phyloP scores from a whole-genome alignment of 768 basidiomycete genomes.

The Leccinum subgranulosum region DNA sequence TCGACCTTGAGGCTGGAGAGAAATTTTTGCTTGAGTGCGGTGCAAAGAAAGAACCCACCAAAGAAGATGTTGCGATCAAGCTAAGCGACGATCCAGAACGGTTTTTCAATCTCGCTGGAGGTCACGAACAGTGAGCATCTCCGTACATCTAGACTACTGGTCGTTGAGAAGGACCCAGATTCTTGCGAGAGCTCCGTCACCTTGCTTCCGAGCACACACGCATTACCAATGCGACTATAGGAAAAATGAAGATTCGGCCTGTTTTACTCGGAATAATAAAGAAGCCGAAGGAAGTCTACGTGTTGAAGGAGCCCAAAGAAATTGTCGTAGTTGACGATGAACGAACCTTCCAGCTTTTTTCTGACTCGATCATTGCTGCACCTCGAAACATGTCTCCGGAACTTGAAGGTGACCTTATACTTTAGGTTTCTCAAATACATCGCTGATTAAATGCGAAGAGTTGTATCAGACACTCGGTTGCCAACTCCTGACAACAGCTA shows the following conservation, averaged over 20 bases:
- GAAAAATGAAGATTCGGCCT: slow-evolving; percentile 60
- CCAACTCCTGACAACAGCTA: slow-evolving; percentile 58
- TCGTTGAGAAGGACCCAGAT: too few relatives aligned
- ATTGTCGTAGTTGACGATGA: slow-evolving; percentile 82
- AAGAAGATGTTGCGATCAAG: slow-evolving; percentile 70
- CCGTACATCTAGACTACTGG: slow-evolving; percentile 19
- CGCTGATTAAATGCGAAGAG: slow-evolving; percentile 30
- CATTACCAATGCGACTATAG: slow-evolving; percentile 45
- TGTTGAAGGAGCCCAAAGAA: slow-evolving; percentile 58
- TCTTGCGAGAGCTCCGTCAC: too few relatives aligned
- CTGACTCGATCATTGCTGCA: slow-evolving; percentile 63
- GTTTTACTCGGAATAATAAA: slow-evolving; percentile 62
- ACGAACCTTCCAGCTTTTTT: slow-evolving; percentile 70
- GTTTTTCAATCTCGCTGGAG: slow-evolving; percentile 66
- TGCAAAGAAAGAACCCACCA: slow-evolving; percentile 77
- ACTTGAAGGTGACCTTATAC: slow-evolving; percentile 62
- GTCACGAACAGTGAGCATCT: slow-evolving; percentile 42
- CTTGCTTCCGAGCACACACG: too few relatives aligned
- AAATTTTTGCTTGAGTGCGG: slow-evolving; percentile 87
- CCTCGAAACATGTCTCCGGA: slow-evolving; percentile 88
- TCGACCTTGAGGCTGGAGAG: slow-evolving; percentile 77
- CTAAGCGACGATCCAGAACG: slow-evolving; percentile 59
- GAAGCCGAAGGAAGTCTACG: slow-evolving; percentile 63
- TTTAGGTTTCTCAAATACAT: neutral
- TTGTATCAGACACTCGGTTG: slow-evolving; percentile 79